These are phyloP conservation scores for Nyctanthes arbortristis DNA, from an alignment of 257 asterid species.

Conservation along the genomic window DNA sequence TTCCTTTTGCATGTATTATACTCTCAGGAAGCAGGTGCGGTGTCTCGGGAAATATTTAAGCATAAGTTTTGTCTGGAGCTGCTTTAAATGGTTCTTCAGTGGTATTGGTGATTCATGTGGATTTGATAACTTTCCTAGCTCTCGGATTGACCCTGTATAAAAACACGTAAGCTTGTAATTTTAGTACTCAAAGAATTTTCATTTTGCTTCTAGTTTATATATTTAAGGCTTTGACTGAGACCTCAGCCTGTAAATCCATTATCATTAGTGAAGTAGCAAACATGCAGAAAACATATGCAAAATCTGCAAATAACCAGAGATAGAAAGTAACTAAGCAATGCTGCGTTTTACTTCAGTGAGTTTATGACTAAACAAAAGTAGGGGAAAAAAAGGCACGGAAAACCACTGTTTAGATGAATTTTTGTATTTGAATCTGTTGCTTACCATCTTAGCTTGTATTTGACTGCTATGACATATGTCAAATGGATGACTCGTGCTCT, in stretches of 20 bases:
- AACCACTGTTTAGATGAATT: neutral
- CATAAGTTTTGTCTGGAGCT: constrained; percentile 91
- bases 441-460: neutral
- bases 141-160: constrained; percentile 76
- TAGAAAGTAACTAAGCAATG: no score
- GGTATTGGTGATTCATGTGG: constrained; percentile 96
- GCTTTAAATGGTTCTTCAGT: constrained; percentile 97
- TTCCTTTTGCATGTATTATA: neutral
- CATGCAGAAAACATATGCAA: neutral
- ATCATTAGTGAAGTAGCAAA: neutral
- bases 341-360: neutral
- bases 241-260: neutral
- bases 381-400: no score
- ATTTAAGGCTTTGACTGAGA: neutral
- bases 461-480: neutral
- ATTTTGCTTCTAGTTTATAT: no score
- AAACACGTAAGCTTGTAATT: constrained; percentile 61
- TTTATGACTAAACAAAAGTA: neutral
- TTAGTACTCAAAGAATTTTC: no score
- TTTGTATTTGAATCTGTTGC: neutral
- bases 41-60: constrained; percentile 89
- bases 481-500: no score
- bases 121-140: constrained; percentile 88
- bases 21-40: constrained; percentile 80
- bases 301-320: neutral